These are phyloP conservation scores for Debaryomyces subglobosus DNA, from an alignment of 1,139 yeast species.

Conservation along the genomic window DNA sequence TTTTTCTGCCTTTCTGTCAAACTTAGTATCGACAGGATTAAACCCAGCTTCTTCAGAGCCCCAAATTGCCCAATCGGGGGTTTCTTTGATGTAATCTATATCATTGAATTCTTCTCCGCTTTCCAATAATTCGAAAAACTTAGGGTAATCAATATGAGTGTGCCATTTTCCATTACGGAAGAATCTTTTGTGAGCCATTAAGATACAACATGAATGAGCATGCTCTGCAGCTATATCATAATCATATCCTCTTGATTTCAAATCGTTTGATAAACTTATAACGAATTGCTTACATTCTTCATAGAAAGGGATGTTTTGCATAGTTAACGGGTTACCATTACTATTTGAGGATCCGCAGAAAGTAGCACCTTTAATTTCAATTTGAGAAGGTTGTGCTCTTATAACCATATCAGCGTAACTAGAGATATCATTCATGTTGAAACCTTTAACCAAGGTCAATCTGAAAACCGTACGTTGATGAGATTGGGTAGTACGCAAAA, in stretches of 20 bases:
- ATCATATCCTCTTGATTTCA: slow-evolving; percentile 61
- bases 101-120: slow-evolving; percentile 70
- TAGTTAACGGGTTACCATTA: slow-evolving; percentile 86
- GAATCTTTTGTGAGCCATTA: slow-evolving; percentile 78
- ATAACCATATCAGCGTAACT: slow-evolving; percentile 92
- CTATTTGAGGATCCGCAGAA: slow-evolving; percentile 84
- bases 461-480: slow-evolving; percentile 92
- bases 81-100: slow-evolving; percentile 76
- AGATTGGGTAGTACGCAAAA: slow-evolving; percentile 67
- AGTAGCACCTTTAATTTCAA: slow-evolving; percentile 93
- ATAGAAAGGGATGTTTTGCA: slow-evolving; percentile 94
- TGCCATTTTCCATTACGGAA: slow-evolving; percentile 76
- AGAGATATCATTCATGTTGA: slow-evolving; percentile 78
- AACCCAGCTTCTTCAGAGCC: slow-evolving; percentile 88
- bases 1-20: slow-evolving; percentile 68
- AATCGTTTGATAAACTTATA: slow-evolving; percentile 57
- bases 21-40: slow-evolving; percentile 80
- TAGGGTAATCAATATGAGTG: slow-evolving; percentile 84
- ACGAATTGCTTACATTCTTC: slow-evolving; percentile 87
- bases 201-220: slow-evolving; percentile 91
- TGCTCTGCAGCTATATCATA: slow-evolving; percentile 94
- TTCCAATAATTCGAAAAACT: slow-evolving; percentile 70
- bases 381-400: slow-evolving; percentile 81
- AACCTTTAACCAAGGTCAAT: slow-evolving; percentile 87
- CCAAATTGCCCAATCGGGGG: slow-evolving; percentile 91